phyloP scores from a whole-genome alignment of 1,139 yeast genomes.

The Diutina sp. region DNA sequence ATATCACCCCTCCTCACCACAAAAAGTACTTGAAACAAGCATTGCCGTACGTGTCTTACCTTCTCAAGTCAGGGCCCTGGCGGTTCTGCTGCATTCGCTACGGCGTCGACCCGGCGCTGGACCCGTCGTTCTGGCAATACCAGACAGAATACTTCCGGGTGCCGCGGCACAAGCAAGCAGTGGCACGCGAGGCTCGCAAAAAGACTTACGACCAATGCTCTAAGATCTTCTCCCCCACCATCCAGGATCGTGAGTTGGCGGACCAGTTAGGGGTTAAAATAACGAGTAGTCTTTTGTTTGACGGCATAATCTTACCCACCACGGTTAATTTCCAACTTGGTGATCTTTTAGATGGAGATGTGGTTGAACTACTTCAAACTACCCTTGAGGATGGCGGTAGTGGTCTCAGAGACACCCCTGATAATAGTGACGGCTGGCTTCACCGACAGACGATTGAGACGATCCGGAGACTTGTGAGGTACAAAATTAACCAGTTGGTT shows the following conservation, averaged over 20 bases:
- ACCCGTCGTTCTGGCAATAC: constrained; percentile 43
- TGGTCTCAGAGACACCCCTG: constrained; percentile 31
- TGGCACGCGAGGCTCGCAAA: neutral
- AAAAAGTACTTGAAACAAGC: constrained; percentile 54
- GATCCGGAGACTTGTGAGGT: constrained; percentile 57
- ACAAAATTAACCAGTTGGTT: constrained; percentile 49
- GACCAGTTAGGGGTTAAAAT: constrained; percentile 14
- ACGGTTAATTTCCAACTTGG: constrained; percentile 74
- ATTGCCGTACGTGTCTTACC: constrained; percentile 70
- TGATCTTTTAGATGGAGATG: constrained; percentile 58
- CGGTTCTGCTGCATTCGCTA: constrained; percentile 72
- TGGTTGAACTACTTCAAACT: constrained; percentile 13
- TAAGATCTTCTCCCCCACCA: neutral
- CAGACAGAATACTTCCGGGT: constrained; percentile 83
- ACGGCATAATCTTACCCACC: constrained; percentile 58
- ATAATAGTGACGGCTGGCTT: constrained; percentile 66
- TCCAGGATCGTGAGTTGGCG: neutral
- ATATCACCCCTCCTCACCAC: constrained; percentile 40
- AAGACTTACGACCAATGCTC: neutral
- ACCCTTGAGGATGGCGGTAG: constrained; percentile 17
- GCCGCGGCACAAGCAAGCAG: constrained; percentile 3
- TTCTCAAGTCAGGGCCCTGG: constrained; percentile 90
- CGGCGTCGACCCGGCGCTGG: constrained; percentile 66
- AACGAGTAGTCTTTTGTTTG: constrained; percentile 48
- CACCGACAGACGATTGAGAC: constrained; percentile 47